Base-by-base conservation (phyloP, 176 grass and related monocot species). In the Chrysopogon serrulatus region DNA sequence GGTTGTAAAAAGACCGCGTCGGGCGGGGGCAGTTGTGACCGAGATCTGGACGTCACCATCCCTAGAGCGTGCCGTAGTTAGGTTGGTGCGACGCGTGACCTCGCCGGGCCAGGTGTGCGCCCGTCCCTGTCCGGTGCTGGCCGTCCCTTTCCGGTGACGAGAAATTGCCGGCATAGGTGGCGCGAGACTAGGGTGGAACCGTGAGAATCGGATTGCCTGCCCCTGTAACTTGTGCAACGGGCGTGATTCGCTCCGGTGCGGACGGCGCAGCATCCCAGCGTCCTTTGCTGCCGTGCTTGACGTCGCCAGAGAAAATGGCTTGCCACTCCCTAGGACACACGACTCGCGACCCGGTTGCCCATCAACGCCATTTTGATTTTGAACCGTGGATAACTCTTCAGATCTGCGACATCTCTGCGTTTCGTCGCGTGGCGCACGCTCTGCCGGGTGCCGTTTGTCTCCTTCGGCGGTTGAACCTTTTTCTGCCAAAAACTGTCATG, bases 351-450 rank as follows among this genome's bases (percentile, higher is more conserved):
- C 27, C 18, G 10, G 74, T 85, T 85, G n/a, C n/a, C 32, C 19
- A 24, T 39, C 11, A n/a, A 28, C 5, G 13, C 37, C 11, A 1
- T n/a, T 54, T n/a, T n/a, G 51, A n/a, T 51, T 71, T 69, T 34
- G 42, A 71, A 77, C 23, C 24, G 31, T 51, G 71, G 74, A 65
- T 56, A 43, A 21, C 12, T 44, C 51, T 16, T 43, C 71, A 76
- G 77, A 85, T 85, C 77, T 77, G 43, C 6, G 16, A 4, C 6
- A 16, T 28, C 34, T 49, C 8, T 4, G 32, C 11, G 27, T 82
- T 81, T 56, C 33, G 41, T 90, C 64, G 83, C 78, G 72, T 90
- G 78, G 51, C 35, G 64, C 21, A 13, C 17, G 43, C 65, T 42
- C 8, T 15, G 23, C 45, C 6, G 34, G 44, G 56, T 63, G 35